Base-by-base conservation (phyloP, 345 rosid genomes). In the Salix arbutifolia region DNA sequence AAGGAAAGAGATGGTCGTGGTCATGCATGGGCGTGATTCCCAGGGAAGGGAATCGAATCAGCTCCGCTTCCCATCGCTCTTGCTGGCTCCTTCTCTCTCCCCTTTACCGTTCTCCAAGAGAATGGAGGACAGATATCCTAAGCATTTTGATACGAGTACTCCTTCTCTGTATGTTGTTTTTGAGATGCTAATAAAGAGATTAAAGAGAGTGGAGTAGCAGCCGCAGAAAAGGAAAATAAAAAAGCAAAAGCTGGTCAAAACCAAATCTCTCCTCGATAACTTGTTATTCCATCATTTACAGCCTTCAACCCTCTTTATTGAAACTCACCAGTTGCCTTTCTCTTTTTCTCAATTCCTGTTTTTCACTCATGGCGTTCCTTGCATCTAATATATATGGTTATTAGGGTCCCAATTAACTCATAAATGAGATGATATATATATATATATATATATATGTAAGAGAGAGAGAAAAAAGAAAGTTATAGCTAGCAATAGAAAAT, bases 81-180 rank as follows among this genome's bases (percentile, higher is more conserved):
- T 31, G 33, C 33, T 31, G 33, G 33, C 33, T 31, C 5, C 33
- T 31, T 4, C 33, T 69, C 33, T 69, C 75, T 68, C 4, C 52
- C 73, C 90, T 87, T 87, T 87, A 82, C 84, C 88, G 42, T 80
- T 83, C 85, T 80, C 86, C 90, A 80, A 87, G 90, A 85, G 86
- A 87, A 85, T 87, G 90, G 90, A 85, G 67, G 83, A 82, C 88
- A 83, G 80, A 73, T 17, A 21, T 40, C 35, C 44, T 4, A 8
- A 30, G 17, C 64, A 56, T 16, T 9, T 65, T 17, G n/a, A 40
- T 8, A 42, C 67, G 18, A 10, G 3, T 44, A 10, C 70, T 38
- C 30, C 12, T 23, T 4, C 33, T 31, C 35, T 25, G 4, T 71
- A 28, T 46, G 42, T 72, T 67, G 28, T 28, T 65, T 70, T 28